Conservation (phyloP, 192 early-diverging fungal species). For the Backusella westeae region DNA sequence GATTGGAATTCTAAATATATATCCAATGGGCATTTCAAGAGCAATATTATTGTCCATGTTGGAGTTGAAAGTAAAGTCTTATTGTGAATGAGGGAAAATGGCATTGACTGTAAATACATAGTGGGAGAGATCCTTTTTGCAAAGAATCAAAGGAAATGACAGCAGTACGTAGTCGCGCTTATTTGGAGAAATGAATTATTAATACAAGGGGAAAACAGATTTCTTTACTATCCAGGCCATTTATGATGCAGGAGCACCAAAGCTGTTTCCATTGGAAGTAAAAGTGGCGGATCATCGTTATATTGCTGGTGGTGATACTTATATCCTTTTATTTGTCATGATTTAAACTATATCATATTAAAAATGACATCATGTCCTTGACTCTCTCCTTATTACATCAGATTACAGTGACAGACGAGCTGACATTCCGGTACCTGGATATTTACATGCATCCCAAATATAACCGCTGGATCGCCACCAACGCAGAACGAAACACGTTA, state of each 20-base stretch:
- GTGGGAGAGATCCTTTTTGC: slow-evolving; percentile 18
- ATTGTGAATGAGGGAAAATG: background rate
- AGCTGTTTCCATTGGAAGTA: background rate
- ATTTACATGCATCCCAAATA: slow-evolving; percentile 22
- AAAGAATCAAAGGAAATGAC: slow-evolving; percentile 4
- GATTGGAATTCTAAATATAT: background rate
- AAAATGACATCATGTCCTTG: background rate
- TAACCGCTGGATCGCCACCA: slow-evolving; percentile 6
- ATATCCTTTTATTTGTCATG: slow-evolving; percentile 19
- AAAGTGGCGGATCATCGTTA: background rate
- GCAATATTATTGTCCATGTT: background rate
- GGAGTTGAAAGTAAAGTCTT: slow-evolving; percentile 10
- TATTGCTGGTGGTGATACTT: slow-evolving; percentile 1
- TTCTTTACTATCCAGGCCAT: slow-evolving; percentile 12
- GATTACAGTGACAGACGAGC: slow-evolving; percentile 9
- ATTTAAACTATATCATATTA: background rate
- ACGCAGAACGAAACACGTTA: background rate
- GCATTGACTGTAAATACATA: background rate
- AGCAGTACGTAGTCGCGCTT: background rate
- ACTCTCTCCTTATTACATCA: slow-evolving; percentile 4
- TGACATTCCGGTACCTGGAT: background rate
- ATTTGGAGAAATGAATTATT: background rate
- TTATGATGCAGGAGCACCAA: background rate
- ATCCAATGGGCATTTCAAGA: slow-evolving; percentile 14
- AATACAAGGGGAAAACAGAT: background rate